These are phyloP conservation scores for Actinomortierella wolfii DNA, from an alignment of 371 early-diverging fungal species.

Conservation along the genomic window DNA sequence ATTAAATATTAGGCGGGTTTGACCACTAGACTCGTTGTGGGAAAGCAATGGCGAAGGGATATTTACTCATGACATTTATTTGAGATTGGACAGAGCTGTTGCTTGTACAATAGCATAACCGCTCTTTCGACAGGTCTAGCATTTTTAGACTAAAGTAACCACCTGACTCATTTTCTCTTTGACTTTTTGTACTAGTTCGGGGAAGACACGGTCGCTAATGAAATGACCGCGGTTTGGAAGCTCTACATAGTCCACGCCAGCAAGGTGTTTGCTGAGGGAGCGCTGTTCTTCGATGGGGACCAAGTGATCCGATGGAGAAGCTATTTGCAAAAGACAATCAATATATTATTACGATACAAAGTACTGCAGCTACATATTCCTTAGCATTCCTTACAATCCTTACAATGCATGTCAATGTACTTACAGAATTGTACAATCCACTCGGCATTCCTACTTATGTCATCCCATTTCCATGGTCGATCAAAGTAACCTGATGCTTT, in stretches of 20 bases:
- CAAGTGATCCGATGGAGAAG: constrained; percentile 25
- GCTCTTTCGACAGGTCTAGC: neutral
- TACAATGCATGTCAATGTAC: constrained; percentile 8
- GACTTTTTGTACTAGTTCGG: constrained; percentile 42
- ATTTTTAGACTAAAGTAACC: neutral
- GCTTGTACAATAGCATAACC: too few relatives aligned
- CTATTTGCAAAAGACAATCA: neutral
- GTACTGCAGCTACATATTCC: neutral
- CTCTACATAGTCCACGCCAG: constrained; percentile 38
- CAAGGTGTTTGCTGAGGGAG: constrained; percentile 31
- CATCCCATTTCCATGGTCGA: constrained; percentile 48
- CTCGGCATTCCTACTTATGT: constrained; percentile 29
- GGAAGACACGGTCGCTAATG: constrained; percentile 26
- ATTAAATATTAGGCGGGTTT: too few relatives aligned
- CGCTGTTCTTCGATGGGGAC: constrained; percentile 50
- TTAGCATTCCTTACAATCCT: neutral
- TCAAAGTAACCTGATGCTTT: constrained; percentile 45
- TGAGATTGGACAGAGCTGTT: too few relatives aligned
- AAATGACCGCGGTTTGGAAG: constrained; percentile 46
- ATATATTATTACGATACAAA: neutral
- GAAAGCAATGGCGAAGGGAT: too few relatives aligned
- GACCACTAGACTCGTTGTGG: too few relatives aligned
- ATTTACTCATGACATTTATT: too few relatives aligned
- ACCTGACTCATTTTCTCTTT: constrained; percentile 19
- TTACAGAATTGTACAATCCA: constrained; percentile 47